phyloP scores from a whole-genome alignment of 2,329 filamentous ascomycete species.

The Colletotrichum tanaceti region DNA sequence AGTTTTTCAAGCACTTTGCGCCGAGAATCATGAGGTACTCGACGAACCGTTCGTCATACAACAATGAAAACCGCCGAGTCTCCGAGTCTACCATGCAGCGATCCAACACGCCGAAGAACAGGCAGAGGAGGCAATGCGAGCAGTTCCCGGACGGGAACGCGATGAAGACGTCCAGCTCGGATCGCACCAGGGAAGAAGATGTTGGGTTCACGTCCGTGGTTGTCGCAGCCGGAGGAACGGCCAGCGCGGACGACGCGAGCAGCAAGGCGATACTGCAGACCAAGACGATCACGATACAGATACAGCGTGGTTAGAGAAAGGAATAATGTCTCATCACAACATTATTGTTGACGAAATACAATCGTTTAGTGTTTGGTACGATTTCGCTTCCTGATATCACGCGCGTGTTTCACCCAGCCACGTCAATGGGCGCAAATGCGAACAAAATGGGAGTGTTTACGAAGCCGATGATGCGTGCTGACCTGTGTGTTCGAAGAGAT shows the following conservation, averaged over 20 bases:
- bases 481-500: too few species aligned
- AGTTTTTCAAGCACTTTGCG: conserved; percentile 53
- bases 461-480: too few species aligned
- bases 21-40: conserved; percentile 47
- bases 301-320: conserved; percentile 26
- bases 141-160: conserved; percentile 31
- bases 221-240: conserved; percentile 19
- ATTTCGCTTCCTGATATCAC: background rate
- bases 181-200: conserved; percentile 23
- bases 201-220: conserved; percentile 33
- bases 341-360: background rate
- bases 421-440: too few species aligned
- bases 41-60: conserved; percentile 4
- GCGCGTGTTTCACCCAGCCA: background rate
- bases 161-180: conserved; percentile 18
- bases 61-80: background rate
- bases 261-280: conserved; percentile 47
- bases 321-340: background rate
- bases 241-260: conserved; percentile 42
- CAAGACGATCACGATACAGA: conserved; percentile 42
- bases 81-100: background rate
- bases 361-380: fast-evolving
- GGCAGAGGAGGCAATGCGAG: conserved; percentile 27
- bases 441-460: too few species aligned
- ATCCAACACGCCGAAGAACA: conserved; percentile 8